A percentile compares a stretch with the other conserved stretches of the same genome.
These are phyloP conservation scores for Phytophthora pluvialis DNA, from an alignment of 352 stramenopile species.

Conservation along the genomic window DNA sequence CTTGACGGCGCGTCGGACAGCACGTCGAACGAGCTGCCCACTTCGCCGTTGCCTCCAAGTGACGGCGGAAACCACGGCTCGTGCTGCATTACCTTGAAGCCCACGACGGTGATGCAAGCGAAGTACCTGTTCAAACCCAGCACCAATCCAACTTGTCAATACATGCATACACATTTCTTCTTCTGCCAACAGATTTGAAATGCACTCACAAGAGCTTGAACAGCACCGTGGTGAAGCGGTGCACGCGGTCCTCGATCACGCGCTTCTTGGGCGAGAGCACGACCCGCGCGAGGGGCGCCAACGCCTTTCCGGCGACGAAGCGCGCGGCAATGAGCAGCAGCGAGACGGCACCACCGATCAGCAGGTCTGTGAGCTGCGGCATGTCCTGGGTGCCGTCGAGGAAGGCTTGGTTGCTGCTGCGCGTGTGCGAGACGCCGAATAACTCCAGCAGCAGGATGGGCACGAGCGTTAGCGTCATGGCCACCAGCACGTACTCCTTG, in stretches of 20 bases:
- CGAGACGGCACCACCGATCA: conserved; percentile 39
- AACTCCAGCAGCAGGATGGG: conserved; percentile 63
- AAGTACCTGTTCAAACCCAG: conserved; percentile 51
- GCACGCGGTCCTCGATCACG: conserved; percentile 53
- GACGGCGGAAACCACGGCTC: conserved; percentile 52
- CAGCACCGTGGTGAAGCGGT: conserved; percentile 73
- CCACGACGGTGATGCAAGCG: conserved; percentile 46
- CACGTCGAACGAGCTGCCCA: conserved; percentile 38
- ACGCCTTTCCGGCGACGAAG: conserved; percentile 40
- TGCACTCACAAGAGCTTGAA: conserved; percentile 70
- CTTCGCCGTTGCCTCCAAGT: conserved; percentile 45
- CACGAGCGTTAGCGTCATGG: conserved; percentile 62
- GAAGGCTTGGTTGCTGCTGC: conserved; percentile 36
- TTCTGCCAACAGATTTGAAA: conserved; percentile 2
- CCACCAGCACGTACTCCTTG: conserved; percentile 69
- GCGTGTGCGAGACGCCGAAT: conserved; percentile 55
- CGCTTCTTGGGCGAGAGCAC: conserved; percentile 64
- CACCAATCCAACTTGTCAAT: conserved; percentile 6
- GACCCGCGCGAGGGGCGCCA: conserved; percentile 52
- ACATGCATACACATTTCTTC: background rate
- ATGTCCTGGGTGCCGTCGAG: conserved; percentile 41
- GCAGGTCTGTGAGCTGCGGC: conserved; percentile 57
- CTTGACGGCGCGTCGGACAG: conserved; percentile 41
- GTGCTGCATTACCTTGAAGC: conserved; percentile 49
- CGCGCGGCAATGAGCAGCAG: conserved; percentile 49